Conservation (phyloP, 192 early-diverging fungal species). For the Haplosporangium gracile region DNA sequence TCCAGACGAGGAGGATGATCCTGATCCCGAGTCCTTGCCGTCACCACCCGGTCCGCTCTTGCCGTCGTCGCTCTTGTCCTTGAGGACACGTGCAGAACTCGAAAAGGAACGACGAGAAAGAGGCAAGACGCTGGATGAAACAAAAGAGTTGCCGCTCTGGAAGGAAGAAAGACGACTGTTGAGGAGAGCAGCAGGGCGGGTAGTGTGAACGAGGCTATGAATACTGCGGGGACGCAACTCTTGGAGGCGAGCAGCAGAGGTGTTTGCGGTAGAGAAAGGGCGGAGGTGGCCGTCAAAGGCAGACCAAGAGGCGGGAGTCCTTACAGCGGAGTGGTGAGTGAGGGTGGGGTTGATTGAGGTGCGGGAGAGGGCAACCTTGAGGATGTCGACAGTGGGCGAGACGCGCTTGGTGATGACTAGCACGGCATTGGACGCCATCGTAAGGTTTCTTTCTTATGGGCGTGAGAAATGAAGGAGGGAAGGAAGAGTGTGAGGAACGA, state of each 20-base stretch:
- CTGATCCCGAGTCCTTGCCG: constrained; percentile 29
- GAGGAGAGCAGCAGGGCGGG: background rate
- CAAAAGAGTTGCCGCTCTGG: background rate
- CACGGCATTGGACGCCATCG: constrained; percentile 52
- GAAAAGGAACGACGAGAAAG: constrained; percentile 42
- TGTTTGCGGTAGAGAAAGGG: constrained; percentile 31
- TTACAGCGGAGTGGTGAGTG: constrained; percentile 16
- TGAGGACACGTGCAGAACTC: constrained; percentile 33
- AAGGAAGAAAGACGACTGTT: background rate
- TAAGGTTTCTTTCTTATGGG: background rate
- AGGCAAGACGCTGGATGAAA: background rate
- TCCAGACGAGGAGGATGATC: constrained; percentile 37
- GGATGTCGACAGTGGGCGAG: constrained; percentile 40
- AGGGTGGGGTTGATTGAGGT: constrained; percentile 51
- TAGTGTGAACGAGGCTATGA: constrained; percentile 14
- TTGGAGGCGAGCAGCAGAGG: constrained; percentile 21
- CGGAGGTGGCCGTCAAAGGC: constrained; percentile 43
- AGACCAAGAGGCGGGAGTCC: constrained; percentile 38
- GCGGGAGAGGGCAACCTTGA: constrained; percentile 50
- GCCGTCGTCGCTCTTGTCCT: constrained; percentile 37
- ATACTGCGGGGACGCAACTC: constrained; percentile 32
- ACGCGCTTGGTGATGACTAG: constrained; percentile 49
- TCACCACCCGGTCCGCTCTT: constrained; percentile 17
- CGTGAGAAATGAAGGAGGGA: background rate
- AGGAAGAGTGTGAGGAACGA: background rate